These are phyloP conservation scores for Metschnikowia reukaufii DNA, from an alignment of 805 yeast genomes.

Conservation along the genomic window DNA sequence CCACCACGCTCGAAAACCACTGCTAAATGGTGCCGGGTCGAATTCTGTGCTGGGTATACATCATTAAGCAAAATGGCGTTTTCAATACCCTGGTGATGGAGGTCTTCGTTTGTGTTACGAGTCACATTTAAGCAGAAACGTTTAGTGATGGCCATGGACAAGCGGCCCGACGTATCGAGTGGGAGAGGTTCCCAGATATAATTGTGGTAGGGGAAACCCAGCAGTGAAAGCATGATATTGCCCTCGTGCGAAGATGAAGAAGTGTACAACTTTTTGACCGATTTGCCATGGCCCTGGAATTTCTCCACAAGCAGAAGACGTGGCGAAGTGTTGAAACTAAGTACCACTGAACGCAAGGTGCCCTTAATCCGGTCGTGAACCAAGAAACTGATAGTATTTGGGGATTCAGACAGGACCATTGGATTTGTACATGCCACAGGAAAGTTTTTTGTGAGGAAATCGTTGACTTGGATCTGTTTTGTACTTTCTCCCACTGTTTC, in stretches of 20 bases:
- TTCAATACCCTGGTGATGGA: constrained; percentile 25
- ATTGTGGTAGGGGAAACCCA: constrained; percentile 39
- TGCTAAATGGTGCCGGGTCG: constrained; percentile 32
- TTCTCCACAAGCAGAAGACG: constrained; percentile 38
- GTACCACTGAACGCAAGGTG: constrained; percentile 29
- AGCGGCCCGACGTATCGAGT: constrained; percentile 14
- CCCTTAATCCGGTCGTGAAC: constrained; percentile 40
- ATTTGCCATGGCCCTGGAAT: constrained; percentile 84
- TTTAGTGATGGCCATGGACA: constrained; percentile 32
- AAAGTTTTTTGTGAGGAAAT: not conserved
- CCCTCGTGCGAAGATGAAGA: constrained; percentile 44
- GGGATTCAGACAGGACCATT: not conserved
- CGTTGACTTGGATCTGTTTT: not conserved
- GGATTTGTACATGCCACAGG: constrained; percentile 9
- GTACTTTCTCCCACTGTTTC: not conserved
- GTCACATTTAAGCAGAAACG: constrained; percentile 31
- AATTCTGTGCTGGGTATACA: constrained; percentile 16
- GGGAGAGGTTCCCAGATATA: constrained; percentile 44
- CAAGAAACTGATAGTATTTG: constrained; percentile 20
- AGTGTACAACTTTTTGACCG: constrained; percentile 64
- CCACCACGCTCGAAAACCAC: constrained; percentile 33
- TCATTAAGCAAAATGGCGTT: constrained; percentile 38
- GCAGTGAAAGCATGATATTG: constrained; percentile 36
- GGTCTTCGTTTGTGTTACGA: constrained; percentile 5
- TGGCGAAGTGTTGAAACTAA: constrained; percentile 17